These are phyloP conservation scores for Coemansia sp. DNA, from an alignment of 192 early-diverging fungal genomes.

Conservation along the genomic window DNA sequence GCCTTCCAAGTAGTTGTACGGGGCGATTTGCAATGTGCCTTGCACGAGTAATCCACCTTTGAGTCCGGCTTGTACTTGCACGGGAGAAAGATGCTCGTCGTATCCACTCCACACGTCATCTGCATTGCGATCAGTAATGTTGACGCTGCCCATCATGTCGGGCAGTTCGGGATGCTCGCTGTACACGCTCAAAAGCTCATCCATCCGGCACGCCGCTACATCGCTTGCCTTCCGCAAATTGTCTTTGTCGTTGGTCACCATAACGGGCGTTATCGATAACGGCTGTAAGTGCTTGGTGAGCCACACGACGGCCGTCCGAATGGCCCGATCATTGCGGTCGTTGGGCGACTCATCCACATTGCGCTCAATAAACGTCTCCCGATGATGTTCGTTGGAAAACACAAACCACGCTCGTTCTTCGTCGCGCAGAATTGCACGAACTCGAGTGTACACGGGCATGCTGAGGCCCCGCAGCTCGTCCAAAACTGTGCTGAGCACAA, in stretches of 20 bases:
- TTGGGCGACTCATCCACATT: slow-evolving; percentile 82
- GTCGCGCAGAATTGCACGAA: slow-evolving; percentile 72
- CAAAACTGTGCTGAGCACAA: slow-evolving; percentile 91
- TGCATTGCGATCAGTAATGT: slow-evolving; percentile 38
- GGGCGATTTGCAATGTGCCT: slow-evolving; percentile 77
- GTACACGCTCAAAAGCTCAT: slow-evolving; percentile 73
- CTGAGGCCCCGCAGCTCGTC: slow-evolving; percentile 88
- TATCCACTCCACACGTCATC: slow-evolving; percentile 58
- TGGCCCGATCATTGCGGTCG: slow-evolving; percentile 94
- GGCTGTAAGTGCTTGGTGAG: slow-evolving; percentile 70
- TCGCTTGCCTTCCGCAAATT: slow-evolving; percentile 71
- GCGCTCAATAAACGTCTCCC: slow-evolving; percentile 85
- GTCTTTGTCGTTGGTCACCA: slow-evolving; percentile 88
- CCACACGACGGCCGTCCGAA: slow-evolving; percentile 84
- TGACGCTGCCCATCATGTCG: slow-evolving; percentile 78
- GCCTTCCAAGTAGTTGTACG: slow-evolving; percentile 88
- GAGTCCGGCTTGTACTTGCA: slow-evolving; percentile 81
- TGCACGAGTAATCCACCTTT: slow-evolving; percentile 78
- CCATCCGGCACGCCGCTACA: slow-evolving; percentile 71
- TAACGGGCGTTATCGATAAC: slow-evolving; percentile 58
- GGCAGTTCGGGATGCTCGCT: slow-evolving; percentile 81
- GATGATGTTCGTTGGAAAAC: slow-evolving; percentile 94
- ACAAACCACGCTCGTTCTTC: slow-evolving; percentile 80
- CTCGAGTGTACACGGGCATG: slow-evolving; percentile 74
- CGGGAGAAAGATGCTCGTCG: slow-evolving; percentile 69